Percentiles rank a stretch among this genome's conserved stretches.
Conservation (phyloP, 1,284 basidiomycete genomes). For the Acaromyces ingoldii region DNA sequence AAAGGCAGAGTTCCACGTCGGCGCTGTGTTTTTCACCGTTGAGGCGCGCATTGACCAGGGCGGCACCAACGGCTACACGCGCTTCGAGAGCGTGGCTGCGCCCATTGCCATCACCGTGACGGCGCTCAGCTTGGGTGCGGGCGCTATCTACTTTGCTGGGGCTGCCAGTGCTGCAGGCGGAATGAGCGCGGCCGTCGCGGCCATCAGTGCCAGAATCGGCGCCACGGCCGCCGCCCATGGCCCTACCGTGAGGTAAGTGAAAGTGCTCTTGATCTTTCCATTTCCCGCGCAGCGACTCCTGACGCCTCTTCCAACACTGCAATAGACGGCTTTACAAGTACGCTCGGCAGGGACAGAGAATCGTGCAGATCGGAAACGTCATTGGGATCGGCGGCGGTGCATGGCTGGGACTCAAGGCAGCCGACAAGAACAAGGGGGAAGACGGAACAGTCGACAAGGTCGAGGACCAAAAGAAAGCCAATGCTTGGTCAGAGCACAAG, state of each 20-base stretch:
- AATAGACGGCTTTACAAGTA: conserved; percentile 30
- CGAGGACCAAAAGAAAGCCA: neutral
- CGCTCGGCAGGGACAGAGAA: conserved; percentile 28
- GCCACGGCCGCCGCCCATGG: conserved; percentile 25
- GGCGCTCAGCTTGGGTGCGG: conserved; percentile 27
- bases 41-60: conserved; percentile 23
- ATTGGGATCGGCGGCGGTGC: conserved; percentile 38
- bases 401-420: conserved; percentile 6
- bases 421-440: conserved; percentile 4
- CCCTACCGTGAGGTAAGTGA: no score
- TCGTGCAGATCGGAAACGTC: conserved; percentile 34
- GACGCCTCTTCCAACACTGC: no score
- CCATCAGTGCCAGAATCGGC: conserved; percentile 23
- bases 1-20: conserved; percentile 22
- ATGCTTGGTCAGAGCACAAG: conserved; percentile 19
- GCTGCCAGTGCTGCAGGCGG: conserved; percentile 29
- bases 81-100: conserved; percentile 32
- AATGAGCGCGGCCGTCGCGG: conserved; percentile 21
- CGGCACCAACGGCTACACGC: conserved; percentile 33
- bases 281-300: no score
- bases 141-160: conserved; percentile 37
- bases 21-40: conserved; percentile 40
- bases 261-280: no score
- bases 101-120: conserved; percentile 33
- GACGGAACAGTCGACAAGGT: neutral